Evolutionary conservation across 306 rosid genomes (phyloP).

Genomic region (Medicago ruthenica): DNA sequence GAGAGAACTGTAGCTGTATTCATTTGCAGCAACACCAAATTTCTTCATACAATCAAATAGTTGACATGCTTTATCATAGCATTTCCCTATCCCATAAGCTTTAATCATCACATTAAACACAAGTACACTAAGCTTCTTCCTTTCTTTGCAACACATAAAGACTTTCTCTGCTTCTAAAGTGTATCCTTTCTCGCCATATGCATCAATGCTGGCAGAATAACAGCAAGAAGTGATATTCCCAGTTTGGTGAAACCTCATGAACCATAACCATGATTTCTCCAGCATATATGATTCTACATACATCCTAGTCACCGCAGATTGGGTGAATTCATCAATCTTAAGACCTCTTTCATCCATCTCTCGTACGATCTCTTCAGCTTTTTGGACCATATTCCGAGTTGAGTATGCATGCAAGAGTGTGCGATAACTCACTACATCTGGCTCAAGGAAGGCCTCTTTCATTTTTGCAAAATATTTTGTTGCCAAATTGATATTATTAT

Average conservation of each 20-base stretch:
- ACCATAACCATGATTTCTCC: slow-evolving; percentile 79
- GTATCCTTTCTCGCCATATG: slow-evolving; percentile 73
- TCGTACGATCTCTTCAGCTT: slow-evolving; percentile 64
- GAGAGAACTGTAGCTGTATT: slow-evolving; percentile 72
- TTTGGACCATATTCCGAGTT: slow-evolving; percentile 65
- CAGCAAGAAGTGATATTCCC: slow-evolving; percentile 73
- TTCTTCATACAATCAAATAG: slow-evolving; percentile 69
- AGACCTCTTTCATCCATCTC: slow-evolving; percentile 74
- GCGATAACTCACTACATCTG: slow-evolving; percentile 75
- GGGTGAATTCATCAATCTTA: slow-evolving; percentile 80
- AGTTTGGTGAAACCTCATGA: slow-evolving; percentile 63
- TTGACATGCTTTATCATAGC: slow-evolving; percentile 60
- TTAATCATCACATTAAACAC: slow-evolving; percentile 62
- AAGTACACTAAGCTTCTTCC: slow-evolving; percentile 60
- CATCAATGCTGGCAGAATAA: slow-evolving; percentile 81
- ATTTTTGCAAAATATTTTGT: slow-evolving; percentile 60
- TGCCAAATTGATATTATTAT: slow-evolving; percentile 62
- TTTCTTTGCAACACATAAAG: slow-evolving; percentile 69
- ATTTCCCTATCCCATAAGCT: slow-evolving; percentile 76
- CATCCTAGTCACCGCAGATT: slow-evolving; percentile 81
- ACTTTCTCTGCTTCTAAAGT: slow-evolving; percentile 76
- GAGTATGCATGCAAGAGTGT: slow-evolving; percentile 77
- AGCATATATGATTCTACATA: slow-evolving; percentile 68
- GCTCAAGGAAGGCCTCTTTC: slow-evolving; percentile 65
- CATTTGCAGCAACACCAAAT: slow-evolving; percentile 63